phyloP scores from a whole-genome alignment of 768 basidiomycete genomes.

The Amylocystis lapponica region DNA sequence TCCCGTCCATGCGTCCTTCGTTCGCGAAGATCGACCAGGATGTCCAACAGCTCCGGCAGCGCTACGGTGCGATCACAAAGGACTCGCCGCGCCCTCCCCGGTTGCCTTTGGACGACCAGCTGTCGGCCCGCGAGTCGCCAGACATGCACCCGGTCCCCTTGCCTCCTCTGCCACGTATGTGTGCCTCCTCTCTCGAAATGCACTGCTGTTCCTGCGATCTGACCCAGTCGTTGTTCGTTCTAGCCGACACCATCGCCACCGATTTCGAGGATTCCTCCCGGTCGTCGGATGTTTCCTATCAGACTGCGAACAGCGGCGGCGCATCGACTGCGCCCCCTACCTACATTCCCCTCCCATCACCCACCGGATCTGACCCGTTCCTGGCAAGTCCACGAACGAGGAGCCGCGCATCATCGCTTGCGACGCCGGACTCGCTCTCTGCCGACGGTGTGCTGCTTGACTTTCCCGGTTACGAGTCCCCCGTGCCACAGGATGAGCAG shows the following conservation, averaged over 20 bases:
- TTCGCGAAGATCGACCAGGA: conserved; percentile 45
- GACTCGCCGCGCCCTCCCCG: conserved; percentile 27
- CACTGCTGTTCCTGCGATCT: too few species aligned
- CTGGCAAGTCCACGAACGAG: not conserved
- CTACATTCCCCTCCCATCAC: too few species aligned
- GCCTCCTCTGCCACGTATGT: conserved; percentile 15
- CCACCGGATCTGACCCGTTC: too few species aligned
- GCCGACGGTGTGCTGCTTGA: conserved; percentile 1
- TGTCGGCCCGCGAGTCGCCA: conserved; percentile 23
- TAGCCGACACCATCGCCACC: conserved; percentile 14
- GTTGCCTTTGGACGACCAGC: too few species aligned
- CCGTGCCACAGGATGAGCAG: conserved; percentile 12
- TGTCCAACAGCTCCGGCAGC: conserved; percentile 40
- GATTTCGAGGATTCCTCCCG: conserved; percentile 11
- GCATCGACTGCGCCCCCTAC: too few species aligned
- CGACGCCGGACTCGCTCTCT: conserved; percentile 5
- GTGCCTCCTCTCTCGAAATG: too few species aligned
- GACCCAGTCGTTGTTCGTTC: too few species aligned
- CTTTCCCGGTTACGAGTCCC: conserved; percentile 13
- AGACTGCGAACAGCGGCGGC: too few species aligned
- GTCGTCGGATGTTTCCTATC: conserved; percentile 14
- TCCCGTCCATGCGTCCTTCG: conserved; percentile 44
- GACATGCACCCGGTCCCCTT: conserved; percentile 20
- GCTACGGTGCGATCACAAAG: conserved; percentile 27
- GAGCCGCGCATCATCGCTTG: conserved; percentile 2